These are phyloP conservation scores for Podospora pseudopauciseta DNA, from an alignment of 495 filamentous ascomycete species.

Conservation along the genomic window DNA sequence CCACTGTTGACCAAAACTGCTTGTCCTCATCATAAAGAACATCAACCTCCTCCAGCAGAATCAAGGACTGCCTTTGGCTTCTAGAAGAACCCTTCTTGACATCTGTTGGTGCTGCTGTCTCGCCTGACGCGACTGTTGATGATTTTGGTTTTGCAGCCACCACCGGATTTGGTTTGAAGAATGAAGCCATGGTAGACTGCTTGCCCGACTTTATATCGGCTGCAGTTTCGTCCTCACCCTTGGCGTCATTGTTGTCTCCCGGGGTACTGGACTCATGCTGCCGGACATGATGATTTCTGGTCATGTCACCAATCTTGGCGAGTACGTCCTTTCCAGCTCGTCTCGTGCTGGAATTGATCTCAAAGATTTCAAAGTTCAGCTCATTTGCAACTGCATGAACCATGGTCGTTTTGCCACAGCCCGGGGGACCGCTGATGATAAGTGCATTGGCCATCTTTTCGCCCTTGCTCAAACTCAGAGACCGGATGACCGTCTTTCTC, in stretches of 20 bases:
- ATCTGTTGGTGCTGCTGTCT: slow-evolving; percentile 23
- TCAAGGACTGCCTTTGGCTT: slow-evolving; percentile 86
- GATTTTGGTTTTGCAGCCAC: slow-evolving; percentile 27
- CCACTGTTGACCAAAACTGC: slow-evolving; percentile 84
- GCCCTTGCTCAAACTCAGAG: slow-evolving; percentile 42
- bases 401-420: slow-evolving; percentile 90
- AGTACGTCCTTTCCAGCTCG: slow-evolving; percentile 86
- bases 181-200: slow-evolving; percentile 74
- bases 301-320: slow-evolving; percentile 95
- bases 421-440: slow-evolving; percentile 82
- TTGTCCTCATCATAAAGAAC: slow-evolving; percentile 91
- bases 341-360: slow-evolving; percentile 80
- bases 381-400: slow-evolving; percentile 95
- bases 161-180: slow-evolving; percentile 60
- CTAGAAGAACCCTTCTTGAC: slow-evolving; percentile 45
- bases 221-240: slow-evolving; percentile 42
- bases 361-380: slow-evolving; percentile 90
- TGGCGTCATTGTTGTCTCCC: slow-evolving; percentile 20
- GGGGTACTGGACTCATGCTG: slow-evolving; percentile 32
- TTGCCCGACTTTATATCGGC: slow-evolving; percentile 61
- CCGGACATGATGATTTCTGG: slow-evolving; percentile 81
- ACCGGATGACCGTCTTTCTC: slow-evolving; percentile 62
- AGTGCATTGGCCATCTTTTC: slow-evolving; percentile 56
- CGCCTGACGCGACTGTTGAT: slow-evolving; percentile 11
- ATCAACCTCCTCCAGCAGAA: slow-evolving; percentile 93